phyloP scores from a whole-genome alignment of 176 grass and related monocot genomes.

The Aegilops tauschii region DNA sequence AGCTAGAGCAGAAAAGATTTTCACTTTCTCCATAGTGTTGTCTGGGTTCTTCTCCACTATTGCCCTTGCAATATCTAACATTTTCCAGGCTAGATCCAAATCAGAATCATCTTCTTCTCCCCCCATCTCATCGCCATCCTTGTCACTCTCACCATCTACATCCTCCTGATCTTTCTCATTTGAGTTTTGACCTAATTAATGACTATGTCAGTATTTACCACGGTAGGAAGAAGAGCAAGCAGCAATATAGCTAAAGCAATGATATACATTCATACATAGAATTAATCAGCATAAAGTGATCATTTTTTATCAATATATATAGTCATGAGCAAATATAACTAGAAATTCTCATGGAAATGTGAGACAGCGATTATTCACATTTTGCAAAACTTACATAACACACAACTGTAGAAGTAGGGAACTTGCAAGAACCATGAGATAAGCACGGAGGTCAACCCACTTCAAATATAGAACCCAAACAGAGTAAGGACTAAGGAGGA shows the following conservation, averaged over 20 bases:
- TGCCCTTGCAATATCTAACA: slow-evolving; percentile 95
- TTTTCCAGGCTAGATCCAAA: slow-evolving; percentile 94
- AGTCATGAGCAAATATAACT: not conserved
- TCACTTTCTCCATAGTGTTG: slow-evolving; percentile 79
- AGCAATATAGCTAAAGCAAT: not conserved
- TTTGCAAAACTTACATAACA: not conserved
- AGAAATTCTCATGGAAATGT: not conserved
- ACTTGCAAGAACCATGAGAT: not conserved
- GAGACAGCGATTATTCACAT: not conserved
- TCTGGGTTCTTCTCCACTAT: slow-evolving; percentile 78
- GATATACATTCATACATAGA: not conserved
- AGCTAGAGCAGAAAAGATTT: slow-evolving; percentile 77
- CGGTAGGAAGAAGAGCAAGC: not conserved
- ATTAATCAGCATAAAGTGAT: not conserved
- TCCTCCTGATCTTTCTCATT: slow-evolving; percentile 53
- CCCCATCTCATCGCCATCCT: slow-evolving; percentile 60
- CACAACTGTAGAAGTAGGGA: not conserved
- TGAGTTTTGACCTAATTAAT: slow-evolving; percentile 51
- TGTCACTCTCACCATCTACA: slow-evolving; percentile 52
- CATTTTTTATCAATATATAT: not conserved
- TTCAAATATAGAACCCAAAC: not conserved
- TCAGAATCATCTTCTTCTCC: slow-evolving; percentile 96
- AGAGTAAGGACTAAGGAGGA: not conserved
- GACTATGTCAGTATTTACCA: slow-evolving; percentile 22
- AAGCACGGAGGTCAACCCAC: not conserved